Percentiles rank a stretch among this genome's conserved stretches.
Evolutionary conservation across 306 rosid species (phyloP).

Genomic region (Castanospermum australe): DNA sequence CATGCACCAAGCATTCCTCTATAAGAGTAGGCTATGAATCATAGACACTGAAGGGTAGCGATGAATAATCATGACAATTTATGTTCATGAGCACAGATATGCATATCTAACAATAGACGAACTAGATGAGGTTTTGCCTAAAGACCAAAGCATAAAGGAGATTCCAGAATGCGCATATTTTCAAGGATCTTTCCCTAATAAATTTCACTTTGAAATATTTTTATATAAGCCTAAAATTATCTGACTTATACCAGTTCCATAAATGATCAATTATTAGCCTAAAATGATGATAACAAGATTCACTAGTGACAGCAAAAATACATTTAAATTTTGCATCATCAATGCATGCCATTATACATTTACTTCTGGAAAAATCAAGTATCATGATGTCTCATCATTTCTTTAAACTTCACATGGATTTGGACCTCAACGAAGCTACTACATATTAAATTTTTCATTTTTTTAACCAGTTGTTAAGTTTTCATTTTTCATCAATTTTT

Average conservation of each 20-base stretch:
- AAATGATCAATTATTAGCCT: slow-evolving; percentile 23
- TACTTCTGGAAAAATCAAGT: neutral
- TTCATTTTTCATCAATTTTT: neutral
- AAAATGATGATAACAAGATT: neutral
- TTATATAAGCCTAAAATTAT: neutral
- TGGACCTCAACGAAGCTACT: neutral
- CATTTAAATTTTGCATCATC: neutral
- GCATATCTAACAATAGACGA: slow-evolving; percentile 6
- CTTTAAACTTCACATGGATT: neutral
- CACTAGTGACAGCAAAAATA: neutral
- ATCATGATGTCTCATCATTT: neutral
- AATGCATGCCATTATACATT: neutral
- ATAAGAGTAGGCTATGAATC: slow-evolving; percentile 19
- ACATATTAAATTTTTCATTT: neutral
- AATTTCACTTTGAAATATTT: neutral
- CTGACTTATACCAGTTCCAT: neutral
- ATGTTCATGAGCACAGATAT: slow-evolving; percentile 14
- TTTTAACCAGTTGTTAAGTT: neutral
- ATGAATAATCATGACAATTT: neutral
- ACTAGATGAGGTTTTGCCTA: neutral
- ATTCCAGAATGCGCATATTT: slow-evolving; percentile 8
- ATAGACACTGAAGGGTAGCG: slow-evolving; percentile 16
- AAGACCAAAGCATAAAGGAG: neutral
- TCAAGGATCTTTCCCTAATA: neutral
- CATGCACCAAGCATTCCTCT: slow-evolving; percentile 19